Conservation (phyloP, 495 filamentous ascomycete genomes). For the Aspergillus bridgeri region DNA sequence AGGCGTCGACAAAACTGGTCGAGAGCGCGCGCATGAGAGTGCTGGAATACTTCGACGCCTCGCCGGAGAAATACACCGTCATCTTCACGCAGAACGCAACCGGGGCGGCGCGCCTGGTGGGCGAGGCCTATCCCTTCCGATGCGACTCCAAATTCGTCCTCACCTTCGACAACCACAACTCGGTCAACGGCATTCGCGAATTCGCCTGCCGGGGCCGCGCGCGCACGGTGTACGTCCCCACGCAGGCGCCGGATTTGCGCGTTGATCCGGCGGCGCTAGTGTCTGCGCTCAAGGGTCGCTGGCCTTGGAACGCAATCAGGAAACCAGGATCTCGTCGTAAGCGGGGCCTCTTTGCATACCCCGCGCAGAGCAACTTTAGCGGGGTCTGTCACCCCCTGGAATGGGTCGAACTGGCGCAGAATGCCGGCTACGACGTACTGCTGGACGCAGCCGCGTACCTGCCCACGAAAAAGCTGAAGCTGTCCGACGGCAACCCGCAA, state of each 20-base stretch:
- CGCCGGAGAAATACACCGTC: constrained; percentile 1
- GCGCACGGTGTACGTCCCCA: constrained; percentile 8
- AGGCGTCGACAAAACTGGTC: constrained; percentile 4
- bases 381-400: constrained; percentile 8
- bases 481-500: background rate
- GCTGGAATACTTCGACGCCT: constrained; percentile 3
- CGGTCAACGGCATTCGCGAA: constrained; percentile 8
- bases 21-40: constrained; percentile 3
- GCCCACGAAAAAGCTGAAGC: constrained; percentile 4
- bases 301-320: background rate
- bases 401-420: constrained; percentile 8
- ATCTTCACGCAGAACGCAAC: constrained; percentile 13
- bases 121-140: constrained; percentile 7
- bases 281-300: background rate
- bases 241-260: constrained; percentile 3
- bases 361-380: constrained; percentile 12
- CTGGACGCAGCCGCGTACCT: constrained; percentile 10
- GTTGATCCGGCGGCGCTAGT: constrained; percentile 4
- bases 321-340: background rate
- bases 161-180: constrained; percentile 12
- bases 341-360: constrained; percentile 11
- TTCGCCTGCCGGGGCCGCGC: constrained; percentile 1
- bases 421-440: constrained; percentile 8
- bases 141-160: constrained; percentile 5
- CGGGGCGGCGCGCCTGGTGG: constrained; percentile 8